These are phyloP conservation scores for cucumber (Cucumis sativus) DNA, from an alignment of 306 rosid genomes.

Conservation along the genomic window DNA sequence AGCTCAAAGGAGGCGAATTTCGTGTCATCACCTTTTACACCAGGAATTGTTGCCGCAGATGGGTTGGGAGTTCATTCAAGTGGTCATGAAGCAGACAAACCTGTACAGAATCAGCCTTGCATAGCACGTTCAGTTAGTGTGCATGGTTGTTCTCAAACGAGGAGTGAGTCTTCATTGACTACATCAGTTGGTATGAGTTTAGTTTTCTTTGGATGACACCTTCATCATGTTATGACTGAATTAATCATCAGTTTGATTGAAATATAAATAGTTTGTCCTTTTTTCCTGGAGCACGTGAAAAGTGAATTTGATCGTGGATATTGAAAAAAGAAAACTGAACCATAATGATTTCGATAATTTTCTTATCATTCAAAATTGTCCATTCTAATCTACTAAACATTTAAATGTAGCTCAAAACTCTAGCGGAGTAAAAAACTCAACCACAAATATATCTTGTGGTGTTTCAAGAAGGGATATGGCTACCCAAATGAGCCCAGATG, in stretches of 20 bases:
- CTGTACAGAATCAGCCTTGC: slow-evolving; percentile 40
- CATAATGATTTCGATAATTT: background rate
- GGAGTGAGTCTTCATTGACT: slow-evolving; percentile 40
- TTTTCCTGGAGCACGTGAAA: background rate
- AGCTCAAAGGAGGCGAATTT: slow-evolving; percentile 34
- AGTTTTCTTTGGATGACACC: background rate
- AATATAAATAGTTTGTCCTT: background rate
- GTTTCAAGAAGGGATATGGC: slow-evolving; percentile 97
- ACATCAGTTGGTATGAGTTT: slow-evolving; percentile 34
- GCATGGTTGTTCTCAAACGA: slow-evolving; percentile 82
- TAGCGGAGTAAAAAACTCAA: slow-evolving; percentile 53
- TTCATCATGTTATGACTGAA: background rate
- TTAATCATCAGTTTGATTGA: background rate
- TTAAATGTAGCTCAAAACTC: slow-evolving; percentile 36
- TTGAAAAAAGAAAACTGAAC: background rate
- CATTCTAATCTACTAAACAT: background rate
- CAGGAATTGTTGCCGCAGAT: slow-evolving; percentile 46
- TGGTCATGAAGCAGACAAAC: slow-evolving; percentile 34
- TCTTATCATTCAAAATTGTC: background rate
- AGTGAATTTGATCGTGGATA: background rate
- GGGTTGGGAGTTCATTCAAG: slow-evolving; percentile 31
- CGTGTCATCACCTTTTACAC: slow-evolving; percentile 57
- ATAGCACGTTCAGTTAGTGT: slow-evolving; percentile 87
- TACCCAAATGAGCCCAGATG: slow-evolving; percentile 96
- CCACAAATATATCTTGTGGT: slow-evolving; percentile 44